Base-by-base conservation (phyloP, 2,329 filamentous ascomycete genomes). In the Nothopassalora personata region DNA sequence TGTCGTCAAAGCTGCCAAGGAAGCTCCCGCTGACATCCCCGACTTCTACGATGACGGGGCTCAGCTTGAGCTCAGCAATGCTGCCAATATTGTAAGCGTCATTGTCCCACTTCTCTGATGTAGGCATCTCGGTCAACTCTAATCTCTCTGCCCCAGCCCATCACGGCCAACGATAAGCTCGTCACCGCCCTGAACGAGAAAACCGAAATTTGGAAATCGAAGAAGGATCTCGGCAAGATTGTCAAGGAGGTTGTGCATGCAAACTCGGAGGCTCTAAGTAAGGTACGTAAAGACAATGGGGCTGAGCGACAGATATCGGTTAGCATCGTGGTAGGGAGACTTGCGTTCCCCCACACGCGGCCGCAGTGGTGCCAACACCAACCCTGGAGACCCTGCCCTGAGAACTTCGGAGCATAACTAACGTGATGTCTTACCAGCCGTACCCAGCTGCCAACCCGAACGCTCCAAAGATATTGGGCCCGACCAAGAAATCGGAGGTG, bases 161-260 rank as follows among this genome's bases (percentile, higher is more conserved):
- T 65, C 55, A 61, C 59, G n/a, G 63, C 63, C 18, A 51, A 39
- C 10, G 59, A 61, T 50, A 65, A 64, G 45, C 61, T 65, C 45
- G n/a, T 61, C 9, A 56, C 59, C 2, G 58, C 63, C 8, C 53
- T 61, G 11, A 52, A 61, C 50, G 61, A 63, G 19, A 65, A 65
- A 45, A 30, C 51, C 31, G 63, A 65, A 15, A 52, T 65, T 28
- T 65, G 59, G 59, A 61, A 58, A 13, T 34, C 49, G 8, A 53
- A 65, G 45, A 60, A 65, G 54, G 61, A 63, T 10, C 49, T 65
- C 13, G 63, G 63, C 5, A 64, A 65, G 61, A 65, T 65, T n/a
- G 56, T 64, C 53, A 65, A 64, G 52, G 59, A 65, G 59, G 59
- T 61, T 13, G 57, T 65, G 8, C 56, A 60, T 50, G 58, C 56